Percentiles rank a stretch among this genome's conserved stretches.
These are phyloP conservation scores for Leishmania mexicana DNA, from an alignment of 208 protist species.

Conservation along the genomic window DNA sequence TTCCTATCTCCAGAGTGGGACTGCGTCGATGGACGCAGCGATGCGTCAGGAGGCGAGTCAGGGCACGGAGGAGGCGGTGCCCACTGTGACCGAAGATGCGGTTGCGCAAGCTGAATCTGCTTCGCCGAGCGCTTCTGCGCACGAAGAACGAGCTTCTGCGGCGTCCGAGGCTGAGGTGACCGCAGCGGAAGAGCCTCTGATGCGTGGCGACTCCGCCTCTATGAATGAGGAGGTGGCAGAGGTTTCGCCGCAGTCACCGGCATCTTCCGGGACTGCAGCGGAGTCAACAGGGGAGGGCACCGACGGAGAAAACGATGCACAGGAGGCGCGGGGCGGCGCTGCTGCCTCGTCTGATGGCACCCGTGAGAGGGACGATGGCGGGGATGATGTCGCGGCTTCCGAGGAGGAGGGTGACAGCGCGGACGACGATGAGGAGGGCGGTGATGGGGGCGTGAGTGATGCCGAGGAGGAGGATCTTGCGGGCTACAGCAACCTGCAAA, in stretches of 20 bases:
- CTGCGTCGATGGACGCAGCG: neutral
- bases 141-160: neutral
- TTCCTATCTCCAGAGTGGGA: neutral
- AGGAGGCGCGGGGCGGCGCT: neutral
- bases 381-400: neutral
- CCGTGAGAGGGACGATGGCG: neutral
- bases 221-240: neutral
- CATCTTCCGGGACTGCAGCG: neutral
- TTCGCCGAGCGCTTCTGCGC: neutral
- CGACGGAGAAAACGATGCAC: neutral
- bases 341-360: neutral
- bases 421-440: neutral
- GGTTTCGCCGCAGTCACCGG: neutral
- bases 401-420: neutral
- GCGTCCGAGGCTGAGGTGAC: neutral
- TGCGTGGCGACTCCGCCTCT: neutral
- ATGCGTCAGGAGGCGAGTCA: neutral
- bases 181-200: neutral
- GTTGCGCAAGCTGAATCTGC: neutral
- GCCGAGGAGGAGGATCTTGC: slow-evolving; percentile 11
- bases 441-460: slow-evolving; percentile 5
- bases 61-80: neutral
- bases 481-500: slow-evolving; percentile 26
- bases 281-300: neutral
- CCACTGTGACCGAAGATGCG: neutral